These are phyloP conservation scores for Apiospora kogelbergensis DNA, from an alignment of 2,329 filamentous ascomycete genomes.

Conservation along the genomic window DNA sequence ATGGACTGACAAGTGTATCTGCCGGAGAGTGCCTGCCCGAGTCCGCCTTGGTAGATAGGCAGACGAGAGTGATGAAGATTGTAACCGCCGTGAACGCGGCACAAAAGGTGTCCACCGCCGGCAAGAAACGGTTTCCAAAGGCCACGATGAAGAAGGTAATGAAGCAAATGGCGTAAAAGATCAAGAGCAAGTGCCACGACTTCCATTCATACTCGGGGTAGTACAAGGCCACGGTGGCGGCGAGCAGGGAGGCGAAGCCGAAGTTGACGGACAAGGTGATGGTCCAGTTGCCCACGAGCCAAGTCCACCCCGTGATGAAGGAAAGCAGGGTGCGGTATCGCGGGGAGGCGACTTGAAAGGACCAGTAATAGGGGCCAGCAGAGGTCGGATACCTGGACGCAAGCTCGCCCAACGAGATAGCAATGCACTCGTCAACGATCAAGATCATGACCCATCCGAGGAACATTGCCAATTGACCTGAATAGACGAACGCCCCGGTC, in stretches of 20 bases:
- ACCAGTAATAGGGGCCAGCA: conserved; percentile 54
- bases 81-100: conserved; percentile 54
- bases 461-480: conserved; percentile 55
- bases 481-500: not conserved
- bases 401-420: conserved; percentile 50
- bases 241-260: conserved; percentile 54
- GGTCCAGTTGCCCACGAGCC: conserved; percentile 52
- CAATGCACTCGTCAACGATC: conserved; percentile 52
- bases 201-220: conserved; percentile 51
- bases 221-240: conserved; percentile 52
- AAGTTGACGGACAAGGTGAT: conserved; percentile 55
- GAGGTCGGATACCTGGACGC: conserved; percentile 53
- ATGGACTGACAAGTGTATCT: conserved; percentile 43
- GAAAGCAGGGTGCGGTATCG: conserved; percentile 45
- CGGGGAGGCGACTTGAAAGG: conserved; percentile 46
- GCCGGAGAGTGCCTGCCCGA: conserved; percentile 50
- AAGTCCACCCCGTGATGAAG: conserved; percentile 54
- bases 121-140: conserved; percentile 57
- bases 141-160: conserved; percentile 54
- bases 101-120: conserved; percentile 58
- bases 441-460: conserved; percentile 56
- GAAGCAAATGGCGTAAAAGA: conserved; percentile 61
- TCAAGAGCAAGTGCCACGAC: conserved; percentile 58
- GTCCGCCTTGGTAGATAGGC: conserved; percentile 53
- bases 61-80: conserved; percentile 58